Evolutionary conservation across 495 filamentous ascomycete genomes (phyloP).

Genomic region (Penicillium chermesinum): DNA sequence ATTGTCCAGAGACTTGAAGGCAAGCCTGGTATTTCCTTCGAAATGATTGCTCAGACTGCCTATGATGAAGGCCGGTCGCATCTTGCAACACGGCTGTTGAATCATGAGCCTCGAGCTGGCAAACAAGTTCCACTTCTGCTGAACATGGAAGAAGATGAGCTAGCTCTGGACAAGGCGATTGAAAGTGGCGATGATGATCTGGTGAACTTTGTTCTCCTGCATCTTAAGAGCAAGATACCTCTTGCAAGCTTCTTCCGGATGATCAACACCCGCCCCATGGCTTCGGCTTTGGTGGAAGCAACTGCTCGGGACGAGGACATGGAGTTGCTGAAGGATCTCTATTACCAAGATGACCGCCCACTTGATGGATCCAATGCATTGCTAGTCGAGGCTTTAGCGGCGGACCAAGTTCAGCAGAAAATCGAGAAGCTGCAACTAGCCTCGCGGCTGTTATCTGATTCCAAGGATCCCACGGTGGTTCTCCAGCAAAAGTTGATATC

Average conservation of each 20-base stretch:
- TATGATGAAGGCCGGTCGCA: conserved; percentile 88
- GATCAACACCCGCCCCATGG: conserved; percentile 80
- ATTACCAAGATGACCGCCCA: conserved; percentile 94
- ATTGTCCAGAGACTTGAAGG: conserved; percentile 83
- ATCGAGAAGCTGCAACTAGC: conserved; percentile 84
- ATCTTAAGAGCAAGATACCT: conserved; percentile 85
- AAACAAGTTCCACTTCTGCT: conserved; percentile 93
- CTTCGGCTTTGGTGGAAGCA: conserved; percentile 84
- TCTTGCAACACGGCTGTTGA: conserved; percentile 83
- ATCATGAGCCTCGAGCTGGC: conserved; percentile 88
- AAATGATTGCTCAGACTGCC: conserved; percentile 87
- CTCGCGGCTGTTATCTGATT: conserved; percentile 72
- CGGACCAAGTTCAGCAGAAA: conserved; percentile 56
- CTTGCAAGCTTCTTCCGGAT: conserved; percentile 88
- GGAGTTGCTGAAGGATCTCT: conserved; percentile 88
- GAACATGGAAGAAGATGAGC: conserved; percentile 91
- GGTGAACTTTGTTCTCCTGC: conserved; percentile 80
- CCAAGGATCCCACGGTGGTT: conserved; percentile 62
- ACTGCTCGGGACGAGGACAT: conserved; percentile 70
- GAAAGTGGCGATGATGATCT: conserved; percentile 94
- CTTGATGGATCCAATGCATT: conserved; percentile 86
- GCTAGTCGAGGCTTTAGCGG: conserved; percentile 68
- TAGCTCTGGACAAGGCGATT: conserved; percentile 94
- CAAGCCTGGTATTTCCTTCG: conserved; percentile 90
- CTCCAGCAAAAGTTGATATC: conserved; percentile 71